phyloP scores from a whole-genome alignment of 495 filamentous ascomycete species.

The Penicillium subrubescens region DNA sequence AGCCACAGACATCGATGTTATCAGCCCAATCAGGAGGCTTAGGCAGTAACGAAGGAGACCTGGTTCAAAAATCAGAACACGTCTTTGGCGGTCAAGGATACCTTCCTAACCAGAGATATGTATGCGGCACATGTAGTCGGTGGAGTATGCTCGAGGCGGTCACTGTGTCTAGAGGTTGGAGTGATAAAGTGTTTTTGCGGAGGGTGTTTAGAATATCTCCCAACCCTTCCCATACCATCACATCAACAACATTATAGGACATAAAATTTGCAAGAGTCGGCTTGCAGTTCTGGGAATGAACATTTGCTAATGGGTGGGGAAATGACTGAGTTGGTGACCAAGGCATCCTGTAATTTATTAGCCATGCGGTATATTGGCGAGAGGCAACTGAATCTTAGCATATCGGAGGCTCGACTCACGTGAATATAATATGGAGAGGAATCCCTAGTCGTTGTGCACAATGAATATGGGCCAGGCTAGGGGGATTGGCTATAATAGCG shows the following conservation, averaged over 20 bases:
- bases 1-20: conserved; percentile 69
- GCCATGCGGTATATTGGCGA: not conserved
- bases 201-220: conserved; percentile 68
- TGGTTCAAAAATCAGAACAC: conserved; percentile 20
- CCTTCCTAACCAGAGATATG: conserved; percentile 67
- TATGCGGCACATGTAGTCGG: conserved; percentile 70
- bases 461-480: conserved; percentile 79
- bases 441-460: conserved; percentile 80
- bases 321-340: conserved; percentile 53
- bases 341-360: conserved; percentile 52
- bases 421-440: conserved; percentile 82
- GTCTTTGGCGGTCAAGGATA: not conserved
- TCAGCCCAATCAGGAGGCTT: conserved; percentile 76
- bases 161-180: conserved; percentile 63
- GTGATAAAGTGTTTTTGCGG: conserved; percentile 61
- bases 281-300: conserved; percentile 24
- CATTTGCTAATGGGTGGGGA: conserved; percentile 43
- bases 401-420: conserved; percentile 43
- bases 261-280: conserved; percentile 63
- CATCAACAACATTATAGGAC: conserved; percentile 73
- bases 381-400: not conserved
- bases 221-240: conserved; percentile 80
- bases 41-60: conserved; percentile 72
- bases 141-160: conserved; percentile 67
- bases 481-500: conserved; percentile 83